A percentile compares a stretch with the other conserved stretches of the same genome.
Conservation (phyloP, 108 stramenopile species). For the Discostella pseudostelligera region DNA sequence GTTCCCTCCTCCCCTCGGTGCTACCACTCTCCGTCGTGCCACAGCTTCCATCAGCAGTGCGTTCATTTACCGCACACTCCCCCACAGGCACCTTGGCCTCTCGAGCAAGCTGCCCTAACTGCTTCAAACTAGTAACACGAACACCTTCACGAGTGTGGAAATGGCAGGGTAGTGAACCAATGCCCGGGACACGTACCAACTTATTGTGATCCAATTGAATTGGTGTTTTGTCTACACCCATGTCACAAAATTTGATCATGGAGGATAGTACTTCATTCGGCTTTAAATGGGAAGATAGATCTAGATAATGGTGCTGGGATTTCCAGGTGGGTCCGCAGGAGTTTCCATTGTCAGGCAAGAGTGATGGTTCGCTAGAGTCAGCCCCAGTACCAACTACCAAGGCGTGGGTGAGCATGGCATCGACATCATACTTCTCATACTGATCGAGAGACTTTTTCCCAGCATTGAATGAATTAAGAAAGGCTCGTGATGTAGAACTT, state of each 20-base stretch:
- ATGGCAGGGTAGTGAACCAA: conserved; percentile 59
- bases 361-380: neutral
- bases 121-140: conserved; percentile 50
- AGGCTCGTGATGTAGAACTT: conserved; percentile 9
- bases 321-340: conserved; percentile 35
- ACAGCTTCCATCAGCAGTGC: conserved; percentile 25
- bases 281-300: neutral
- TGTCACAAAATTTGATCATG: conserved; percentile 60
- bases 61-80: conserved; percentile 20
- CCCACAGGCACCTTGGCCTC: conserved; percentile 13
- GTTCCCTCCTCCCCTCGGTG: conserved; percentile 12
- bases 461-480: conserved; percentile 7
- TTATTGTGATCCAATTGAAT: conserved; percentile 66
- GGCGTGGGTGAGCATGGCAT: conserved; percentile 58
- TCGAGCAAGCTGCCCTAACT: conserved; percentile 38
- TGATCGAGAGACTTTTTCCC: conserved; percentile 12
- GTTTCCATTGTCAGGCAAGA: conserved; percentile 10
- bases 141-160: conserved; percentile 84
- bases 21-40: neutral
- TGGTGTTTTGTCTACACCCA: conserved; percentile 65
- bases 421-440: conserved; percentile 66
- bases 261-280: conserved; percentile 6
- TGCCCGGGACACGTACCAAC: conserved; percentile 48
- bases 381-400: conserved; percentile 30
- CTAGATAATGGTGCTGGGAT: conserved; percentile 11